Base-by-base conservation (phyloP, 805 yeast genomes). In the Wickerhamomyces queroliae region DNA sequence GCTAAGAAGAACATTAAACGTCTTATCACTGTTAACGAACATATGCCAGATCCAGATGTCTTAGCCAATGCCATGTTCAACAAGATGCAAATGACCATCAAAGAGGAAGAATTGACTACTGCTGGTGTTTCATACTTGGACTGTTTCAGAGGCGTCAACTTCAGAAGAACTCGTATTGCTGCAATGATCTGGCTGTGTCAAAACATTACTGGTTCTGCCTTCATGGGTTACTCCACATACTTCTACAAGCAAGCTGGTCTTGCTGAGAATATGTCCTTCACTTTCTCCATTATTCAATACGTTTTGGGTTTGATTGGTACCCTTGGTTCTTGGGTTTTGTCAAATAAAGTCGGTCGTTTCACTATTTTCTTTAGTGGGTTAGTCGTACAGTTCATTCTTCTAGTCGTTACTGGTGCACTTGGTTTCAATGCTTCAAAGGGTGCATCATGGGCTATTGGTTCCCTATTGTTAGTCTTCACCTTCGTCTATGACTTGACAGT, bases 191-290 rank as follows among this genome's bases (percentile, higher is more conserved):
- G 74, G 69, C 45, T 68, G 40, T 58, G 65, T 46, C 78, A 72
- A 51, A 60, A 66, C 33, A 54, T 68, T 44, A 65, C 73, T 30
- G 78, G 79, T 39, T 63, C 76, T 5, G 56, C 72, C 2, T 65
- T 70, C 51, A 50, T 55, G 44, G 63, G 67, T 57, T 74, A 67
- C 53, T 61, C 77, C 8, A 68, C 78, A 6, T 74, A 71, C 46
- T 72, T 70, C 54, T 73, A 66, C 46, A 48, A 56, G 30, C 70
- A 71, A 44, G 75, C 78, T 29, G 80, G 80, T 36, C 61, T 69
- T 48, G 53, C 64, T 10, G 52, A 60, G 3, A 45, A 62, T 19
- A 65, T 63, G 59, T 58, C 76, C 3, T 74, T 69, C 58, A 50
- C 50, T 4, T 67, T 67, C 35, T 66, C 56, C 17, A 52, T 58